These are phyloP conservation scores for Phytophthora sojae DNA, from an alignment of 352 stramenopile species.

Conservation along the genomic window DNA sequence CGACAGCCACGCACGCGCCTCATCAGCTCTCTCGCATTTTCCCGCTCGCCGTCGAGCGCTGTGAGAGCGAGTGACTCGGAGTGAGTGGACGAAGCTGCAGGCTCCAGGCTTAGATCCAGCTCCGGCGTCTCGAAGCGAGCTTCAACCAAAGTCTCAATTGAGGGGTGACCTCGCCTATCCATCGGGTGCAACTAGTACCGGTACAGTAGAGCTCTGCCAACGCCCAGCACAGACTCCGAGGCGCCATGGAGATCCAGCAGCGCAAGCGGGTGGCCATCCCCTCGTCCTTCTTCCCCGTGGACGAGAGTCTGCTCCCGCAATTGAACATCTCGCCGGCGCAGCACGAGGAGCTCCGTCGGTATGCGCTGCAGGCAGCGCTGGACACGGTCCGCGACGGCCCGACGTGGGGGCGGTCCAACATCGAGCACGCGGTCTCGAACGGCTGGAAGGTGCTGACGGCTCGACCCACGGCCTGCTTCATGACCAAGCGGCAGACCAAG, in stretches of 20 bases:
- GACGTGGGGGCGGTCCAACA: slow-evolving; percentile 71
- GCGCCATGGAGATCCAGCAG: slow-evolving; percentile 37
- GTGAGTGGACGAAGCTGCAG: not conserved
- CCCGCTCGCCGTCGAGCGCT: slow-evolving; percentile 20
- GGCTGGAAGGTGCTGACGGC: slow-evolving; percentile 68
- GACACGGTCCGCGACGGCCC: slow-evolving; percentile 66
- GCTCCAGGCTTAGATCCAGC: too few relatives aligned
- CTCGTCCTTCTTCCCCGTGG: slow-evolving; percentile 62
- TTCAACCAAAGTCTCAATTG: slow-evolving; percentile 6
- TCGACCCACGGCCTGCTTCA: slow-evolving; percentile 55
- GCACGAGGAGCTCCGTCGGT: slow-evolving; percentile 70
- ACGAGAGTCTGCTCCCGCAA: slow-evolving; percentile 56
- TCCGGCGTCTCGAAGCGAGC: too few relatives aligned
- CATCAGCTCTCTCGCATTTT: slow-evolving; percentile 30
- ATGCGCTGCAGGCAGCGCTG: slow-evolving; percentile 57
- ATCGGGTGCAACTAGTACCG: too few relatives aligned
- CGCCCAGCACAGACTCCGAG: not conserved
- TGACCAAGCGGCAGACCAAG: slow-evolving; percentile 60
- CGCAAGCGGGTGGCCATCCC: slow-evolving; percentile 46
- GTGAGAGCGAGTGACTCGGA: not conserved
- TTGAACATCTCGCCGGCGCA: slow-evolving; percentile 58
- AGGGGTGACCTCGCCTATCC: slow-evolving; percentile 3
- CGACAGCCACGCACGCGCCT: not conserved
- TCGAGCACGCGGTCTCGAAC: slow-evolving; percentile 46
- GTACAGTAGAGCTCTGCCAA: not conserved